Conservation (phyloP, 345 rosid species). For the Melaleuca quinquenervia region DNA sequence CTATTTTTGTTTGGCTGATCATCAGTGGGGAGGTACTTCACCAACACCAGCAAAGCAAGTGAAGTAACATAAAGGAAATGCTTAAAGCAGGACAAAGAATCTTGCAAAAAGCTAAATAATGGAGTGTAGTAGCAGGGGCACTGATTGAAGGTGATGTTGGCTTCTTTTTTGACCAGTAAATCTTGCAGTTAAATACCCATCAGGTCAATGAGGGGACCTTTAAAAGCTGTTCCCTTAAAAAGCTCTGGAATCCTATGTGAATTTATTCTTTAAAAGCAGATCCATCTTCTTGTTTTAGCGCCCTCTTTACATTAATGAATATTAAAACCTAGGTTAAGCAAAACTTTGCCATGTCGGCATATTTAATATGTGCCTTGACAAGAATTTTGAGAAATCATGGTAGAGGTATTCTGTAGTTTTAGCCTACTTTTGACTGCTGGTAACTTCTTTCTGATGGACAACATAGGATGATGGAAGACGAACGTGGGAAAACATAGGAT, state of each 20-base stretch:
- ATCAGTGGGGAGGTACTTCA: constrained; percentile 20
- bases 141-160: constrained; percentile 36
- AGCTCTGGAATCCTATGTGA: constrained; percentile 52
- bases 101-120: constrained; percentile 66
- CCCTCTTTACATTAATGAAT: not conserved
- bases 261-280: constrained; percentile 3
- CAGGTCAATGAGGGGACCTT: constrained; percentile 44
- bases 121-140: constrained; percentile 74
- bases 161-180: constrained; percentile 53
- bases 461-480: not conserved
- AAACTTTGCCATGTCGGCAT: not conserved
- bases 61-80: constrained; percentile 48
- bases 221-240: constrained; percentile 27
- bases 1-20: not conserved
- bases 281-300: not conserved
- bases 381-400: not conserved
- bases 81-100: constrained; percentile 57
- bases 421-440: not conserved
- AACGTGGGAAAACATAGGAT: not conserved
- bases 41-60: constrained; percentile 53
- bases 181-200: constrained; percentile 6
- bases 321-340: not conserved
- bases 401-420: not conserved
- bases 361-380: not conserved
- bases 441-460: not conserved